Base-by-base conservation (phyloP, 768 basidiomycete genomes). In the Rhodotorula kratochvilovae region DNA sequence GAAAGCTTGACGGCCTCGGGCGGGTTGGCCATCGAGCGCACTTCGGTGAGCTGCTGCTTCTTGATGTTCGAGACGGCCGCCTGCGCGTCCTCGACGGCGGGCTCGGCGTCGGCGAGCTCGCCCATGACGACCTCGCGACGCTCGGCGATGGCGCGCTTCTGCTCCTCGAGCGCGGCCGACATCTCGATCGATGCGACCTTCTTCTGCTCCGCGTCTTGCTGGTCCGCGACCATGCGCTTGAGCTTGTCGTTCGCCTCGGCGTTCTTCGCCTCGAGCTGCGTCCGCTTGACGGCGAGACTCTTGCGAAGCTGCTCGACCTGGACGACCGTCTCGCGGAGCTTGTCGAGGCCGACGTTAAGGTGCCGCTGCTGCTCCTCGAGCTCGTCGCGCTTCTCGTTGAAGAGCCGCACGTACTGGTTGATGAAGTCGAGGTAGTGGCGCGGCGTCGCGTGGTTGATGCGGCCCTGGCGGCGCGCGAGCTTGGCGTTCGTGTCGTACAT, bases 401-500 rank as follows among this genome's bases (percentile, higher is more conserved):
- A 92, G 39, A 99, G 85, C 27, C 89, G 86, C 46, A 98, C 95
- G 78, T 96, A 99, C 76, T 99, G 96, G 75, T 94, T 91, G 82
- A 99, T 95, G 79, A 99, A 99, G 77, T 99, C 96, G 67, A 99
- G 85, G 80, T 97, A 99, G 80, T 99, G 96, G 21, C 96, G 87
- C 0, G 96, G 96, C 3, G 96, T 99, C 19, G 94, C 91, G 80
- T 96, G 91, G 80, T 96, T 94, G 80, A 92, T 91, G 50, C 92
- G 88, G n/a, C 94, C 95, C 82, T 93, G 92, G 60, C 92, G 86
- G 39, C 92, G 88, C 76, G 90, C 91, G 70, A 98, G 85, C 62
- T 89, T 87, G 64, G 88, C 86, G 77, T 95, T 98, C 83, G 94
- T 89, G 76, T 87, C 88, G 80, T 93, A 89, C 77, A 98, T 83